A percentile compares a stretch with the other conserved stretches of the same genome.
Evolutionary conservation across 768 basidiomycete species (phyloP).

Genomic region (Chlorophyllum brunneum): DNA sequence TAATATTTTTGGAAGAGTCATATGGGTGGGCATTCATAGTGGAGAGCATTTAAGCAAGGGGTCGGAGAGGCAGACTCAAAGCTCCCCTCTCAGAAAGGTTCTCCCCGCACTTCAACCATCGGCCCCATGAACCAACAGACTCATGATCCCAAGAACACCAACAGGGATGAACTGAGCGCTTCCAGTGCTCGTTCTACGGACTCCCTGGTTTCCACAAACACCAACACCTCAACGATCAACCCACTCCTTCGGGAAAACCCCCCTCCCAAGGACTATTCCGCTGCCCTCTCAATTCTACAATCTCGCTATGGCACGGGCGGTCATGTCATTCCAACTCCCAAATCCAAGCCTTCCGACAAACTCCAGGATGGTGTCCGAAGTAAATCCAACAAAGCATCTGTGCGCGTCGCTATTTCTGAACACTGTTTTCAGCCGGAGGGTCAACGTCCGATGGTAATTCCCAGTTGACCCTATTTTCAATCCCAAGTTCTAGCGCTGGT

Average conservation of each 20-base stretch:
- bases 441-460: neutral
- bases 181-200: neutral
- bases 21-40: too few species aligned
- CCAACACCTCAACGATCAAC: neutral
- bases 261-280: conserved; percentile 33
- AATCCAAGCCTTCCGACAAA: conserved; percentile 17
- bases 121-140: neutral
- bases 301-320: conserved; percentile 32
- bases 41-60: too few species aligned
- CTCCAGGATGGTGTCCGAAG: conserved; percentile 1
- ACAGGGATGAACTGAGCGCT: neutral
- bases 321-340: conserved; percentile 25
- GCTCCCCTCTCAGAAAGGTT: neutral
- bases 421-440: neutral
- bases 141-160: neutral
- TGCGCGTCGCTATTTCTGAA: too few species aligned
- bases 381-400: neutral
- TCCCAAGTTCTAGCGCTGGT: conserved; percentile 2
- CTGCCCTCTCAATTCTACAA: conserved; percentile 31
- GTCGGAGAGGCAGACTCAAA: too few species aligned
- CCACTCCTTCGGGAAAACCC: conserved; percentile 9
- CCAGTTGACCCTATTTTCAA: conserved; percentile 3
- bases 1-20: too few species aligned
- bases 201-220: conserved; percentile 6
- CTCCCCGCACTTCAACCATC: neutral